These are phyloP conservation scores for Lithospermum erythrorhizon DNA, from an alignment of 257 asterid genomes.

Conservation along the genomic window DNA sequence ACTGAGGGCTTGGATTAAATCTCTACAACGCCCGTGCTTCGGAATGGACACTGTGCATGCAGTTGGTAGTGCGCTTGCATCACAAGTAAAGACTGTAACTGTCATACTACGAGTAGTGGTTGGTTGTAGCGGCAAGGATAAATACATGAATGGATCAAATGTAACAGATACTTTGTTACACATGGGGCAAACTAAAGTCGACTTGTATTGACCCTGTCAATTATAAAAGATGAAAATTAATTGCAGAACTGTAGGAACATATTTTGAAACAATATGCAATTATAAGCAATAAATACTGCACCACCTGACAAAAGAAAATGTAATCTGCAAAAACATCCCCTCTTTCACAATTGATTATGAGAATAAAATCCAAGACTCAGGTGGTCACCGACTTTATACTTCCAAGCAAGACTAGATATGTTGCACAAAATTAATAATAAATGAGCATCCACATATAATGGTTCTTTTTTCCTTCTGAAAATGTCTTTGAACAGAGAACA, in stretches of 20 bases:
- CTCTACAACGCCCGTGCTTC: constrained; percentile 96
- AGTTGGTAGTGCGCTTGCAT: constrained; percentile 87
- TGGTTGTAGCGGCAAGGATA: constrained; percentile 88
- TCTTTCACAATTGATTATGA: no score
- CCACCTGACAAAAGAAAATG: background rate
- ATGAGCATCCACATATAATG: background rate
- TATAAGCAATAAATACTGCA: background rate
- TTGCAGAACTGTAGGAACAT: constrained; percentile 6
- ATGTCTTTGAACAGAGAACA: background rate
- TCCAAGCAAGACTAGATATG: background rate
- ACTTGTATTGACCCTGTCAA: constrained; percentile 96
- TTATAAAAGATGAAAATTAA: constrained; percentile 6
- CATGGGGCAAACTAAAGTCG: constrained; percentile 92
- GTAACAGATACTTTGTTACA: constrained; percentile 91
- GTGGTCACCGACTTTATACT: background rate
- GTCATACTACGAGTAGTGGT: constrained; percentile 84
- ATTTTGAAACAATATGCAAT: background rate
- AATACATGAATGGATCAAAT: constrained; percentile 97
- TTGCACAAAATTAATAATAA: background rate
- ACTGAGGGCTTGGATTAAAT: constrained; percentile 74
- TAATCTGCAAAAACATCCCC: no score
- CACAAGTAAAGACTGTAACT: constrained; percentile 86
- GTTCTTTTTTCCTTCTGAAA: background rate
- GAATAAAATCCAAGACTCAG: no score
- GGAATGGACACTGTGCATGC: constrained; percentile 81